These are phyloP conservation scores for Coemansia sp. DNA, from an alignment of 192 early-diverging fungal genomes.

Conservation along the genomic window DNA sequence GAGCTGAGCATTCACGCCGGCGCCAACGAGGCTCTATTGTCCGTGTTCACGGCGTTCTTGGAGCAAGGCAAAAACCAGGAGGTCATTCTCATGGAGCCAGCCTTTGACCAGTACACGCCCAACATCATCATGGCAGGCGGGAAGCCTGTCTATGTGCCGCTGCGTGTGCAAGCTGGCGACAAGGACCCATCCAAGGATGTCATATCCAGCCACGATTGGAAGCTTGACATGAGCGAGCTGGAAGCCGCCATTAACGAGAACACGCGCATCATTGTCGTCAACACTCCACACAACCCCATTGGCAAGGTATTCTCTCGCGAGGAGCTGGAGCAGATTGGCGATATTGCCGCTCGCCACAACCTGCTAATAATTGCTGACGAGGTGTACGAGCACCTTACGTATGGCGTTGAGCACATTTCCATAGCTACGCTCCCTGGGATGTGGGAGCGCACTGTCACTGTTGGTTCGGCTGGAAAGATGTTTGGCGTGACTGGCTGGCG, in stretches of 20 bases:
- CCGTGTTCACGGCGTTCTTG: slow-evolving; percentile 79
- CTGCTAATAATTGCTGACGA: slow-evolving; percentile 89
- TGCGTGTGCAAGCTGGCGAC: slow-evolving; percentile 57
- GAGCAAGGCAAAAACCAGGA: slow-evolving; percentile 71
- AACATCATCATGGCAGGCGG: slow-evolving; percentile 87
- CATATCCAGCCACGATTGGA: slow-evolving; percentile 81
- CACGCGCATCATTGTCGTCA: slow-evolving; percentile 87
- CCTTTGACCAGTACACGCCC: slow-evolving; percentile 91
- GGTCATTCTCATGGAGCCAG: slow-evolving; percentile 93
- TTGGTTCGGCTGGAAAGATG: slow-evolving; percentile 90
- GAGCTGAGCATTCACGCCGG: slow-evolving; percentile 91
- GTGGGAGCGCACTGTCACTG: slow-evolving; percentile 92
- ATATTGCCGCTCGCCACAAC: slow-evolving; percentile 75
- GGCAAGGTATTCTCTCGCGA: slow-evolving; percentile 79
- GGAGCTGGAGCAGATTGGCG: slow-evolving; percentile 73
- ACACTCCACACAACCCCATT: slow-evolving; percentile 95
- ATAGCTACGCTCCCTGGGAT: slow-evolving; percentile 84
- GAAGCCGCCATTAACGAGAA: slow-evolving; percentile 67
- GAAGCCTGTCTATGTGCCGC: slow-evolving; percentile 79
- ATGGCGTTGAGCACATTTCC: slow-evolving; percentile 62
- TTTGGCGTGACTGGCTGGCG: slow-evolving; percentile 98
- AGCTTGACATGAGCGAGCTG: slow-evolving; percentile 79
- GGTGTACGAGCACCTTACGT: slow-evolving; percentile 95
- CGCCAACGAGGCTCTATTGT: slow-evolving; percentile 79
- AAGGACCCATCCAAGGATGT: slow-evolving; percentile 44